Evolutionary conservation across 2,329 filamentous ascomycete genomes (phyloP).

Genomic region (Talaromyces sp.): DNA sequence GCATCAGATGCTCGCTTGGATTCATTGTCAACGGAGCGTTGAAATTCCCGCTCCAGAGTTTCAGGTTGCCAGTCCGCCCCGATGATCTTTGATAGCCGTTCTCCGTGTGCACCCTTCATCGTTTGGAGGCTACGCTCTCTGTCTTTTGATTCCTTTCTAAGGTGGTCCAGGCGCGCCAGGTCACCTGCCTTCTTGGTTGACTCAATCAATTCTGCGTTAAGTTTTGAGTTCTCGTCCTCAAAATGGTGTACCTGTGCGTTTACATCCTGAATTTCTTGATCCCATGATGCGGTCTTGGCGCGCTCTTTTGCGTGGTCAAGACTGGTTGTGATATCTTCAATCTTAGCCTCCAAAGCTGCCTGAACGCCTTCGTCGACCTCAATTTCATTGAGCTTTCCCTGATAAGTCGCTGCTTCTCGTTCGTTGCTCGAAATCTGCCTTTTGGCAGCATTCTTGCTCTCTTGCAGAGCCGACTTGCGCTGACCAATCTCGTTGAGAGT

Average conservation of each 20-base stretch:
- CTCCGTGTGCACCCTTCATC: conserved; percentile 72
- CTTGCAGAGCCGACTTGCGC: conserved; percentile 69
- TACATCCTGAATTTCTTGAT: conserved; percentile 68
- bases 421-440: conserved; percentile 75
- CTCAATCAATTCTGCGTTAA: conserved; percentile 80
- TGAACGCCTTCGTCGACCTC: conserved; percentile 83
- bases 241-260: conserved; percentile 68
- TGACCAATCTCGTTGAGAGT: conserved; percentile 74
- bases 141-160: conserved; percentile 77
- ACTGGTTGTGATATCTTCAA: conserved; percentile 67
- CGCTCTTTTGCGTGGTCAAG: conserved; percentile 66
- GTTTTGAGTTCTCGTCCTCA: conserved; percentile 70
- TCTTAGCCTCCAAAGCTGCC: conserved; percentile 72
- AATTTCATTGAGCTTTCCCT: conserved; percentile 71
- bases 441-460: conserved; percentile 73
- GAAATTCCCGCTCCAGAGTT: conserved; percentile 71
- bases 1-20: conserved; percentile 63
- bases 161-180: conserved; percentile 78
- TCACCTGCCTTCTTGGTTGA: conserved; percentile 80
- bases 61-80: conserved; percentile 68
- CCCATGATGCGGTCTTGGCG: conserved; percentile 67
- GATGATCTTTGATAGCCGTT: conserved; percentile 68
- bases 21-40: conserved; percentile 63
- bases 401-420: conserved; percentile 66
- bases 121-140: conserved; percentile 75